Conservation (phyloP, 208 protist species). For the Jaenimonas drosophilae region DNA sequence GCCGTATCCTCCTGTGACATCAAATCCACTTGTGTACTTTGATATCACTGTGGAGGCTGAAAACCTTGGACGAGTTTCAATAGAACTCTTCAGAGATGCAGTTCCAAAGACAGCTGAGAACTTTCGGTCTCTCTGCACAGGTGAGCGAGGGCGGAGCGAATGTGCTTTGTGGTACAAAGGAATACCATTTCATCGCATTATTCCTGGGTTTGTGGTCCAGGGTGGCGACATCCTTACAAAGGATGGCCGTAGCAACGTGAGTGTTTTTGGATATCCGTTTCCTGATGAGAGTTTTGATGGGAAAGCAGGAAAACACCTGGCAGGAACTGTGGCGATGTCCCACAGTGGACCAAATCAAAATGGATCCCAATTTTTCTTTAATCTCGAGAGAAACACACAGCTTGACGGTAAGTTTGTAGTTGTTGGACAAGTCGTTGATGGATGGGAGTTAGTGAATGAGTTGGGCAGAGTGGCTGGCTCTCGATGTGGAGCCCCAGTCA, state of each 20-base stretch:
- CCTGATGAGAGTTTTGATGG: conserved; percentile 91
- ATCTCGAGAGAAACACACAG: conserved; percentile 62
- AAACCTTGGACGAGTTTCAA: conserved; percentile 56
- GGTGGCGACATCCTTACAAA: conserved; percentile 91
- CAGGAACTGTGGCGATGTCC: conserved; percentile 80
- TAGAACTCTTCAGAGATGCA: conserved; percentile 90
- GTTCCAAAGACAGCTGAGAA: conserved; percentile 92
- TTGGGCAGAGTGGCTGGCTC: conserved; percentile 53
- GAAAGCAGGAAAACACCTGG: conserved; percentile 83
- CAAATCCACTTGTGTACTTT: conserved; percentile 79
- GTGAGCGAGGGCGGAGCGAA: conserved; percentile 58
- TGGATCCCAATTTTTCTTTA: conserved; percentile 93
- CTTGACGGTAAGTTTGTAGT: conserved; percentile 90
- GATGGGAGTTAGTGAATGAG: conserved; percentile 72
- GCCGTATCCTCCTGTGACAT: conserved; percentile 35
- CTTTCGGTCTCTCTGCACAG: conserved; percentile 92
- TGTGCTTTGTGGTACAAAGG: conserved; percentile 89
- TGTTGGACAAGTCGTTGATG: conserved; percentile 81
- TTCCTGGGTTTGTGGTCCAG: conserved; percentile 92
- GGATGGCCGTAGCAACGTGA: conserved; percentile 91
- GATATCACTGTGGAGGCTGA: conserved; percentile 82
- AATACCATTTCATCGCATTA: conserved; percentile 93
- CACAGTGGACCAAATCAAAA: conserved; percentile 82
- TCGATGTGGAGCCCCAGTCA: conserved; percentile 75
- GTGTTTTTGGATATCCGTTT: conserved; percentile 91